These are phyloP conservation scores for Diaporthe sp. DNA, from an alignment of 2,329 filamentous ascomycete genomes.

Conservation along the genomic window DNA sequence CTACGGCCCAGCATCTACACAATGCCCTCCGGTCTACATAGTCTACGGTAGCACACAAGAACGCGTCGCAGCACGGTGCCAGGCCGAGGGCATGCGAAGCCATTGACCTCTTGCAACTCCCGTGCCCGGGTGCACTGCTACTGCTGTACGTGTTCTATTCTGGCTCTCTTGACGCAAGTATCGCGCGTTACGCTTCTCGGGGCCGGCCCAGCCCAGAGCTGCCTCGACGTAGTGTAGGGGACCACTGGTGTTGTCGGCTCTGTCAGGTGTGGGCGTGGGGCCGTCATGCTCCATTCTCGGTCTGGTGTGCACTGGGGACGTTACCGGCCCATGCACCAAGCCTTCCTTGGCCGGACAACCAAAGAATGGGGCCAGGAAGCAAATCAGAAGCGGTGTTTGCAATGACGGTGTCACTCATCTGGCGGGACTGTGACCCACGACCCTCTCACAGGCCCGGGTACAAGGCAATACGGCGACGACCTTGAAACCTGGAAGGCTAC, in stretches of 20 bases:
- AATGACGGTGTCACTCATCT: conserved; percentile 39
- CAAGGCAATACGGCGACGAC: conserved; percentile 38
- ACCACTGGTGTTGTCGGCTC: background rate
- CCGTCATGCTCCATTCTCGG: background rate
- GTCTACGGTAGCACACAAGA: background rate
- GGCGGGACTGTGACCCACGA: conserved; percentile 9
- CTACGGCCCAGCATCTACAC: background rate
- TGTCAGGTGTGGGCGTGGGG: conserved; percentile 8
- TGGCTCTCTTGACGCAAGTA: background rate
- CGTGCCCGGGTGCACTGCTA: background rate
- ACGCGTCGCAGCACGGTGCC: background rate
- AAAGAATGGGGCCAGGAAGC: conserved; percentile 5
- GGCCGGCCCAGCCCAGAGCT: background rate
- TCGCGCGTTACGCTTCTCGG: background rate
- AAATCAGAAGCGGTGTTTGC: conserved; percentile 35
- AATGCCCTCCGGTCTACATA: background rate
- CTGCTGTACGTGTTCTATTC: background rate
- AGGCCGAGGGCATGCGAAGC: background rate
- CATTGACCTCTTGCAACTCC: too few relatives aligned
- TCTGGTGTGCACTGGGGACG: conserved; percentile 4
- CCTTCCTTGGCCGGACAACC: background rate
- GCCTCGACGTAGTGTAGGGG: background rate
- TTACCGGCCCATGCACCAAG: background rate
- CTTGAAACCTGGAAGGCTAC: conserved; percentile 41
- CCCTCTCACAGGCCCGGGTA: conserved; percentile 40